Base-by-base conservation (phyloP, 768 basidiomycete species). In the Pulveroboletus sp. region DNA sequence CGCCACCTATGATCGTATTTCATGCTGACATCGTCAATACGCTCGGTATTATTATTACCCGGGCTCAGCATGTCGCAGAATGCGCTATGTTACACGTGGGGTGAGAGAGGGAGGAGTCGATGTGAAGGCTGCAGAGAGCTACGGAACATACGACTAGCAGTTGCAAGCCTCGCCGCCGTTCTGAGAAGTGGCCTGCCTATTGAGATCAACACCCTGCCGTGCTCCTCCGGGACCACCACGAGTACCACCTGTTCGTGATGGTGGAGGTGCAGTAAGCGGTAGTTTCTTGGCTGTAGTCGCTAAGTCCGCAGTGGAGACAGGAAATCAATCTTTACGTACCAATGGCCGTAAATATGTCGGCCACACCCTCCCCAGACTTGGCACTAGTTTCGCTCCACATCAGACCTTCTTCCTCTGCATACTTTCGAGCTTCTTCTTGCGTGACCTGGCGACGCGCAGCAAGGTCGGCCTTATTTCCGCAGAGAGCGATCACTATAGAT, bases 311-410 rank as follows among this genome's bases (percentile, higher is more conserved):
- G 3, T 5, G 8, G 5, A 6, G 24, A 35, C 17, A 40, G 26
- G 55, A 24, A 42, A 31, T 15, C 9, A 37, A 51, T 46, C 30
- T 17, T n/a, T 42, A 64, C 82, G 56, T 59, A 90, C 89, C 91
- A 57, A 94, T 92, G 7, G 84, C 80, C 30, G 82, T 85, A 71
- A 94, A 93, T 54, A 94, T 85, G 46, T 90, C 88, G 38, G 83
- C 70, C 12, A 95, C 91, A 51, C 88, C 89, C 56, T 93, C 85
- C 26, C 89, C 91, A 14, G 82, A 76, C 80, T 95, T 95, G 36
- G 92, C 92, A 63, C 86, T 89, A 1, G 90, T 90, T 72, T 94
- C 92, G 42, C 81, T 82, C 88, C 90, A 95, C 86, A 93, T 85
- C 40, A 94, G 69, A 39, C 91, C 90, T 71, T 95, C 91, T 68